Evolutionary conservation across 2,329 filamentous ascomycete genomes (phyloP).

Genomic region (Lizonia empirigonia): DNA sequence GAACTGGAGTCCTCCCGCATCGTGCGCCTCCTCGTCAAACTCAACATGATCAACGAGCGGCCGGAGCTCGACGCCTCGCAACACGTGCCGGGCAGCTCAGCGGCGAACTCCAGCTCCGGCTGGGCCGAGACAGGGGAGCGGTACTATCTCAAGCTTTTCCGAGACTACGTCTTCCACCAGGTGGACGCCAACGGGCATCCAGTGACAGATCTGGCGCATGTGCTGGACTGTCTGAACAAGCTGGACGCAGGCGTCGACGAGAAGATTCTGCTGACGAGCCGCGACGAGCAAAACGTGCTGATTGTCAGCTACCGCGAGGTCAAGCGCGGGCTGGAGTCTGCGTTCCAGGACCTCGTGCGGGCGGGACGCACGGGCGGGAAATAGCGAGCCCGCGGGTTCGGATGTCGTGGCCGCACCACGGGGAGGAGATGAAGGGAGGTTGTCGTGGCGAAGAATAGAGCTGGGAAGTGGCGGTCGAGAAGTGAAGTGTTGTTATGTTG

Average conservation of each 20-base stretch:
- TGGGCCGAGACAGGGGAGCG: constrained; percentile 95
- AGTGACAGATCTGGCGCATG: constrained; percentile 84
- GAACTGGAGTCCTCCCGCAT: constrained; percentile 91
- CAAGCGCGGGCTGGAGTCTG: constrained; percentile 67
- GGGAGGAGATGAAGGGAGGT: background rate
- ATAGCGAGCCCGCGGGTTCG: constrained; percentile 24
- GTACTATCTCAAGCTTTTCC: constrained; percentile 91
- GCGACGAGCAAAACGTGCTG: constrained; percentile 88
- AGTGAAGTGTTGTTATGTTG: background rate
- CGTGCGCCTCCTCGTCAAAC: constrained; percentile 79
- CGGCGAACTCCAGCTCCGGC: constrained; percentile 47
- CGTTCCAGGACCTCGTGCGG: constrained; percentile 62
- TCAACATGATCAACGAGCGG: constrained; percentile 87
- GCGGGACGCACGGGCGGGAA: constrained; percentile 40
- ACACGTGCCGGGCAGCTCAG: constrained; percentile 45
- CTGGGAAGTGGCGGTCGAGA: background rate
- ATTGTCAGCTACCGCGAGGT: constrained; percentile 90
- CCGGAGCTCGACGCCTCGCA: constrained; percentile 78
- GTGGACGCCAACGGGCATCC: constrained; percentile 85
- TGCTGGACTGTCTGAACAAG: constrained; percentile 86
- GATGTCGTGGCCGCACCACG: no score
- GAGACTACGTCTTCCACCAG: constrained; percentile 97
- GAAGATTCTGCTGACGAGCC: constrained; percentile 80
- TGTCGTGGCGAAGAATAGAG: background rate
- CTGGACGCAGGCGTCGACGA: constrained; percentile 89